Base-by-base conservation (phyloP, 73 alveolate genomes). In the Uronychia binucleata region DNA sequence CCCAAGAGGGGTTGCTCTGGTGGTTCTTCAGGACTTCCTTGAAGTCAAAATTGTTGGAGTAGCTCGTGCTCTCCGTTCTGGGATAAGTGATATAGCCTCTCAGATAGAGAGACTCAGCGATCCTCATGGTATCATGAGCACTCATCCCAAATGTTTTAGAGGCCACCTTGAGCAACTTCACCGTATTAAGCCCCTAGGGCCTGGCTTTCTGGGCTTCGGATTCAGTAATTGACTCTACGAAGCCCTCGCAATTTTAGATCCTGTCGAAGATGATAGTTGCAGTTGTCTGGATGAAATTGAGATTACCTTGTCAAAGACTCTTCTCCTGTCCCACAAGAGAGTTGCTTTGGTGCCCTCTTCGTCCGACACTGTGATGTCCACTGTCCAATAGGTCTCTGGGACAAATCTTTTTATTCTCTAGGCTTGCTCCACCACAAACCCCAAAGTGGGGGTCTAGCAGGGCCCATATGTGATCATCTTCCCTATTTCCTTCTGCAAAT, bases 381-480 rank as follows among this genome's bases (percentile, higher is more conserved):
- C 57, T 29, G 89, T 57, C 93, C 97, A 99, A 86, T 82, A 98
- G 32, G 98, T 97, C 67, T 97, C 98, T 1, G 99, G 99, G 75
- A 92, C 93, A 87, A 99, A 99, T 34, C 93, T 92, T 84, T 95
- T 92, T 60, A 99, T 98, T 86, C 98, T 99, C 83, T 99, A 99
- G 79, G 97, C 96, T 88, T 99, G 82, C 84, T 97, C 96, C 27
- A 99, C 99, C 89, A 99, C 97, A 92, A 99, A 99, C 95, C 99
- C 98, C 29, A 99, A 94, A 5, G 99, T 99, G 0, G 99, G 99
- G n/a, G 99, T 98, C 89, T 99, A 97, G 90, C 99, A 99, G 1
- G 99, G 99, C 0, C 99, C 99, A 94, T 98, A 99, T 1, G 98
- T 88, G 81, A 98, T 88, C 95, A 85, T 98, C 92, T 90, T 94